Base-by-base conservation (phyloP, 2,329 filamentous ascomycete genomes). In the Penicillium digitatum region DNA sequence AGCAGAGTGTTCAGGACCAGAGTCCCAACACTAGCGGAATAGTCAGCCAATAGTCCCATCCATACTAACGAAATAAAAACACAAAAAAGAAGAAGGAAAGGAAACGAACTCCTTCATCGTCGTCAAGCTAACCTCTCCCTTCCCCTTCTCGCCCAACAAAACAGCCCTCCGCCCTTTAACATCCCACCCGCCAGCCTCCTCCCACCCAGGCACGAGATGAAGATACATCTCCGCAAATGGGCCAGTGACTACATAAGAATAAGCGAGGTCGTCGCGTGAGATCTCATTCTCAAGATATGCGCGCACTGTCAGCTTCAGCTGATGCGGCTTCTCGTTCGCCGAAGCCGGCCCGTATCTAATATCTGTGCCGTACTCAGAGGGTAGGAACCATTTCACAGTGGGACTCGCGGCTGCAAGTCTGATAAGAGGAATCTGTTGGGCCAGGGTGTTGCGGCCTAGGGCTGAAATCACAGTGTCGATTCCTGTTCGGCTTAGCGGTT, bases 221-320 rank as follows among this genome's bases (percentile, higher is more conserved):
- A 87, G 75, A 74, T 79, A 88, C 66, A 87, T 77, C 57, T 88
- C 86, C 29, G 81, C 80, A 61, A 87, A 89, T 0, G 87, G 87
- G 0, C 87, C 87, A 0, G 86, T 88, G 5, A 89, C 87, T 0
- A 89, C 73, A 66, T 86, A 89, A 0, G 87, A 88, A 53, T 86
- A 79, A 47, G 82, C 77, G 26, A 89, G 67, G 8, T 78, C 72
- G 61, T 78, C 76, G 3, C 62, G 62, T 14, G 81, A 65, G n/a
- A 79, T 72, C 34, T 81, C 79, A 4, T 69, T 62, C 38, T 79
- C 77, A 31, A 88, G 76, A 29, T 80, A 81, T 53, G 79, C 81
- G 55, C 87, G 79, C n/a, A 89, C 84, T 64, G 84, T 82, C 50
- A 89, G 78, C 69, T 90, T 90, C 52, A 78, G 72, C 72, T 89